phyloP scores from a whole-genome alignment of 1,284 basidiomycete species.

The Fomitopsis schrenkii region DNA sequence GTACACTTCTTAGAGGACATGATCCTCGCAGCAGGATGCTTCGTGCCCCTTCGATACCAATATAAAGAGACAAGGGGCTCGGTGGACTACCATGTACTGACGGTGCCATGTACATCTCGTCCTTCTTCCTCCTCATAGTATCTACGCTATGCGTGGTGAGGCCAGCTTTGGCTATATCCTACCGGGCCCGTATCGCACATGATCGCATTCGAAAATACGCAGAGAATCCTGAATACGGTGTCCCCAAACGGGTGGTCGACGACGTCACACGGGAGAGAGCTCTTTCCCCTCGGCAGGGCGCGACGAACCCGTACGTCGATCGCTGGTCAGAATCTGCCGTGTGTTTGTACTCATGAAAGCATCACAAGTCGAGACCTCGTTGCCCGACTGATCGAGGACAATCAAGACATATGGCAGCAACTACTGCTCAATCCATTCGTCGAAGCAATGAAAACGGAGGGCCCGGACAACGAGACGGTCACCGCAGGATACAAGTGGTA shows the following conservation, averaged over 20 bases:
- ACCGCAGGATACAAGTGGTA: background rate
- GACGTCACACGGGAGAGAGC: background rate
- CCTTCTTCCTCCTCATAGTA: background rate
- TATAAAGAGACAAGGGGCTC: background rate
- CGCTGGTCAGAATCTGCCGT: background rate
- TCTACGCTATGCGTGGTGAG: background rate
- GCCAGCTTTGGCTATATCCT: background rate
- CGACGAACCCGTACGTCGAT: background rate
- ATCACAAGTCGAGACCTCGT: background rate
- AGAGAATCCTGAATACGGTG: background rate
- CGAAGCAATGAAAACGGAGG: background rate
- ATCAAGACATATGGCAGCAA: slow-evolving; percentile 1
- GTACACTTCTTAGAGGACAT: background rate
- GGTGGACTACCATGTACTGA: no score
- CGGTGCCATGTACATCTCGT: background rate
- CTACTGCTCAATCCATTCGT: background rate
- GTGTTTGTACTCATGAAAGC: background rate
- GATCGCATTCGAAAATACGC: background rate
- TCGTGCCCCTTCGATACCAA: background rate
- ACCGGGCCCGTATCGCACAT: background rate
- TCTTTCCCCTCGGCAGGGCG: background rate
- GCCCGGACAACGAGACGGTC: background rate
- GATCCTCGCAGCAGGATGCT: background rate
- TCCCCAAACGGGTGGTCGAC: background rate
- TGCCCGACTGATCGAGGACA: background rate